Evolutionary conservation across 208 protist species (phyloP).

Genomic region (Acanthamoeba healyi): DNA sequence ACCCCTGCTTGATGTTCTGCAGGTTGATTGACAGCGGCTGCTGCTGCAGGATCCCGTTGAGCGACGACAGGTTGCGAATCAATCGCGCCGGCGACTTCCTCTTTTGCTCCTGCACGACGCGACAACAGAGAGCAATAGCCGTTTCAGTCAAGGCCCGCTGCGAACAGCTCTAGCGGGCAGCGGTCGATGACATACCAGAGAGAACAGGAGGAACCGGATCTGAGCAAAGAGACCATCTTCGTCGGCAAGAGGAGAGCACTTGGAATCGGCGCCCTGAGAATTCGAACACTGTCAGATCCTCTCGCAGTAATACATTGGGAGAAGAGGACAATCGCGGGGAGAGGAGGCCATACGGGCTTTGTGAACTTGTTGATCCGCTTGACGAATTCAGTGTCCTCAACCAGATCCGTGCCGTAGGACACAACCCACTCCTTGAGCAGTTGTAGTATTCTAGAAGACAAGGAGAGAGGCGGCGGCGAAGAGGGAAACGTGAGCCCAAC

Average conservation of each 20-base stretch:
- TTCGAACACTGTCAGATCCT: not conserved
- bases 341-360: not conserved
- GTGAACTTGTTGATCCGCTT: constrained; percentile 16
- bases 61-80: constrained; percentile 23
- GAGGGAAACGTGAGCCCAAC: not conserved
- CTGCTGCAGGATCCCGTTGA: not conserved
- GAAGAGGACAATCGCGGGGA: no score
- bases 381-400: constrained; percentile 1
- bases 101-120: not conserved
- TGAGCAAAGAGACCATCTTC: not conserved
- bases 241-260: not conserved
- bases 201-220: not conserved
- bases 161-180: not conserved
- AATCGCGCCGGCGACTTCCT: not conserved
- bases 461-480: no score
- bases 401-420: not conserved
- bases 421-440: constrained; percentile 18
- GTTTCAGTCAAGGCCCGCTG: not conserved
- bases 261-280: not conserved
- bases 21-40: not conserved
- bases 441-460: not conserved
- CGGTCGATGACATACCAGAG: not conserved
- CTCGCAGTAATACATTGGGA: not conserved
- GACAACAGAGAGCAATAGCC: not conserved
- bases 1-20: not conserved